Percentiles rank a stretch among this genome's conserved stretches.
These are phyloP conservation scores for Beauveria asiatica DNA, from an alignment of 2,329 filamentous ascomycete species.

Conservation along the genomic window DNA sequence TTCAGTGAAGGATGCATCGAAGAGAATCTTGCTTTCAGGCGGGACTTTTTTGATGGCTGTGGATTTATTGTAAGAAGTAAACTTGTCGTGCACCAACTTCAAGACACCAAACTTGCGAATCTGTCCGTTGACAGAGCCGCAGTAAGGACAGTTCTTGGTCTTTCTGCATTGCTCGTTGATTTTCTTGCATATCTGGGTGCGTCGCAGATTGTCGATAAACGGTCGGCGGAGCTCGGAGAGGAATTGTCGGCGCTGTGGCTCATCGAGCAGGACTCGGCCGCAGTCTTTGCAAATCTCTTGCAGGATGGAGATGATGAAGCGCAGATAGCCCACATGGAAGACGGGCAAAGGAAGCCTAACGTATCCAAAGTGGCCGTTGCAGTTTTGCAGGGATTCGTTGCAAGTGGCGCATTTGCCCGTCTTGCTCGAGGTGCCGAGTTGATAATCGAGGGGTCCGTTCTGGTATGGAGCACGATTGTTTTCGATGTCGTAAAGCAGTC, in stretches of 20 bases:
- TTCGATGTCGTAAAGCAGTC: constrained; percentile 85
- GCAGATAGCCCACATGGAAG: constrained; percentile 94
- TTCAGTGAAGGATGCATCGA: constrained; percentile 76
- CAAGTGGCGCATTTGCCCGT: constrained; percentile 73
- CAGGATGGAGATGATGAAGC: constrained; percentile 82
- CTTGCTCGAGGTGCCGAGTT: constrained; percentile 85
- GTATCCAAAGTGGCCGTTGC: constrained; percentile 93
- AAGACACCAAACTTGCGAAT: constrained; percentile 89
- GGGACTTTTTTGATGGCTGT: constrained; percentile 77
- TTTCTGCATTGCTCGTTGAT: constrained; percentile 89
- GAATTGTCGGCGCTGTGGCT: constrained; percentile 67
- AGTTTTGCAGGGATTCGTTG: constrained; percentile 68
- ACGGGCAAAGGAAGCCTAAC: constrained; percentile 83
- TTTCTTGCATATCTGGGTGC: constrained; percentile 75
- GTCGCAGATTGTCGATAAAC: constrained; percentile 76
- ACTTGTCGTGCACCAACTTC: constrained; percentile 92
- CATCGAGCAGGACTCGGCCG: constrained; percentile 71
- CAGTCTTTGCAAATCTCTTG: constrained; percentile 96
- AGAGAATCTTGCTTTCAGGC: constrained; percentile 72
- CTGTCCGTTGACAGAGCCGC: constrained; percentile 74
- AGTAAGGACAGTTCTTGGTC: constrained; percentile 71
- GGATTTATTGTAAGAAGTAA: constrained; percentile 78
- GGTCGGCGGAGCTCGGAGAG: constrained; percentile 74
- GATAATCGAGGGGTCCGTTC: constrained; percentile 80
- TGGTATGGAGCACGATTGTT: constrained; percentile 66